Conservation (phyloP, 2,329 filamentous ascomycete genomes). For the Pestalotiopsis sp. region DNA sequence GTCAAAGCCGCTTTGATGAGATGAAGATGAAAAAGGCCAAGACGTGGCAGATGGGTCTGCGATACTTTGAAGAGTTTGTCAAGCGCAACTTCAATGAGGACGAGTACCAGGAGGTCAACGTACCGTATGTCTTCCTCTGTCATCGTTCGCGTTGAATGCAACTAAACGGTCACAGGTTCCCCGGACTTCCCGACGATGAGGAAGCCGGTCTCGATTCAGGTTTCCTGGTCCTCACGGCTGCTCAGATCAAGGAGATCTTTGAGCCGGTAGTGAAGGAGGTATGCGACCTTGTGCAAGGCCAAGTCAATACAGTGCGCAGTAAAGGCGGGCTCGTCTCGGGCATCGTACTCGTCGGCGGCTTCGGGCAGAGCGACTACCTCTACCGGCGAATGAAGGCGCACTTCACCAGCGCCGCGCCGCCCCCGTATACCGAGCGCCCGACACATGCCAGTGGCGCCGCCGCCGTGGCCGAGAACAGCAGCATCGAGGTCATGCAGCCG, state of each 20-base stretch:
- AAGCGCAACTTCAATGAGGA: constrained; percentile 83
- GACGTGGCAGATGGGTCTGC: constrained; percentile 77
- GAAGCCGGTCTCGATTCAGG: constrained; percentile 74
- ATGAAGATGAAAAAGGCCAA: constrained; percentile 79
- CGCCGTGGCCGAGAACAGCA: constrained; percentile 50
- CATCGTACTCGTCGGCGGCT: constrained; percentile 82
- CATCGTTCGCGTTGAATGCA: background rate
- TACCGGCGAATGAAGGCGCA: constrained; percentile 71
- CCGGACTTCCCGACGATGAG: constrained; percentile 75
- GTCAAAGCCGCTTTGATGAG: constrained; percentile 66
- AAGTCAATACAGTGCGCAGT: constrained; percentile 63
- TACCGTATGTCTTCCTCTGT: constrained; percentile 55
- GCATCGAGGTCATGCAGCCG: constrained; percentile 79
- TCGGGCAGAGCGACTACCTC: constrained; percentile 77
- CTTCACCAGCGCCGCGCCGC: constrained; percentile 61
- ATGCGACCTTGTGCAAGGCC: constrained; percentile 67
- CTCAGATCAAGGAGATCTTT: constrained; percentile 73
- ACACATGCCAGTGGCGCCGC: constrained; percentile 58
- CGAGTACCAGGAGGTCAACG: constrained; percentile 74
- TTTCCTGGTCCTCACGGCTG: constrained; percentile 72
- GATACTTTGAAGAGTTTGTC: constrained; percentile 83
- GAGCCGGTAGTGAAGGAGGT: constrained; percentile 74
- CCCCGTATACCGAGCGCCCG: constrained; percentile 69
- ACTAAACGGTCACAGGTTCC: constrained; percentile 51
- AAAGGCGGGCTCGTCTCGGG: constrained; percentile 67